These are phyloP conservation scores for Trichomonas tenax DNA, from an alignment of 208 protist species.

Conservation along the genomic window DNA sequence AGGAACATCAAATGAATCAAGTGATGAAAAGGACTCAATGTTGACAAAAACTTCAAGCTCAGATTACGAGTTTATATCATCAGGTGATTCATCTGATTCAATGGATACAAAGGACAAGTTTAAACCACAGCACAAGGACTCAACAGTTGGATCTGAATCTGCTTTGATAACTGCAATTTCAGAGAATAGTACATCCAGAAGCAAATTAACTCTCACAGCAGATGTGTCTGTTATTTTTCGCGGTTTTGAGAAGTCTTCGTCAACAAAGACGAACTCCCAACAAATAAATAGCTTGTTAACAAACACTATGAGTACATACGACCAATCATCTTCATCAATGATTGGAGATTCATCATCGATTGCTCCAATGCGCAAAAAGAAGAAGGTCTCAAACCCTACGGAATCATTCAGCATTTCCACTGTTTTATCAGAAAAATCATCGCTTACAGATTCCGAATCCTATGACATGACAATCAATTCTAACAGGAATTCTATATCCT, in stretches of 20 bases:
- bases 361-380: background rate
- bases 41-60: background rate
- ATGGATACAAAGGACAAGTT: background rate
- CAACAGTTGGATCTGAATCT: background rate
- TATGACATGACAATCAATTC: background rate
- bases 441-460: background rate
- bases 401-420: background rate
- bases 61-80: background rate
- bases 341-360: background rate
- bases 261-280: background rate
- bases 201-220: background rate
- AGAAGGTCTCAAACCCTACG: background rate
- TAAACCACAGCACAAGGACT: background rate
- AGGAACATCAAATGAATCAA: background rate
- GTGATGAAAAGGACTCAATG: background rate
- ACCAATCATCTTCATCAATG: background rate
- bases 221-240: background rate
- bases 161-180: background rate
- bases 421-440: background rate
- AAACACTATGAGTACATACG: background rate
- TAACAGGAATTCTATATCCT: background rate
- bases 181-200: background rate
- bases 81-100: background rate
- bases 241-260: background rate
- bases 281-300: background rate